A percentile compares a stretch with the other conserved stretches of the same genome.
Conservation (phyloP, 352 stramenopile species). For the Phytophthora sp. region DNA sequence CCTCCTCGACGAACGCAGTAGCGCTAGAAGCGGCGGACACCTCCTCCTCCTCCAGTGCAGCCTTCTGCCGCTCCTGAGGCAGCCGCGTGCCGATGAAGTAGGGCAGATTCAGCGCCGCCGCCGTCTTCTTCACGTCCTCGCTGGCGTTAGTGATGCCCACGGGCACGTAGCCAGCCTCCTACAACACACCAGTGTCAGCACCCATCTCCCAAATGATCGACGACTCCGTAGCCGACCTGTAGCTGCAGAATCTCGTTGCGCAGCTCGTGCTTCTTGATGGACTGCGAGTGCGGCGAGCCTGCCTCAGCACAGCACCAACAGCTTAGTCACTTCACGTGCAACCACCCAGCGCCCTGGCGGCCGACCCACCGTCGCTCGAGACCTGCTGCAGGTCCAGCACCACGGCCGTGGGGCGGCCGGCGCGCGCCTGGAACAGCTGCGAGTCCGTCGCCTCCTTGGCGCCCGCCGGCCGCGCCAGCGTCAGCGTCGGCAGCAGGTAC, state of each 20-base stretch:
- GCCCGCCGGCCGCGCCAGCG: constrained; percentile 37
- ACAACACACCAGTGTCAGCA: neutral
- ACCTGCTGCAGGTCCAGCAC: constrained; percentile 78
- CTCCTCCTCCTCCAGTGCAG: constrained; percentile 3
- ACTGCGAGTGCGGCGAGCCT: constrained; percentile 78
- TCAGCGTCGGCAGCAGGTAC: constrained; percentile 78
- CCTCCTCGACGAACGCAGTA: constrained; percentile 7
- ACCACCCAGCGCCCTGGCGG: too few species aligned
- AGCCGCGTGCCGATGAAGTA: constrained; percentile 82
- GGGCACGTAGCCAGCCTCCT: constrained; percentile 65
- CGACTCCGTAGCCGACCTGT: constrained; percentile 39
- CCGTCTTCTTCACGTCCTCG: constrained; percentile 82
- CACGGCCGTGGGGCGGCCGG: constrained; percentile 56
- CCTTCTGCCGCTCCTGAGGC: constrained; percentile 26
- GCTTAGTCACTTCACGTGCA: too few species aligned
- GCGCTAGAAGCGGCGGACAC: neutral
- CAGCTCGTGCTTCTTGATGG: constrained; percentile 81
- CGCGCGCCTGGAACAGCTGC: constrained; percentile 48
- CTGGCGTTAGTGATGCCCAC: constrained; percentile 87
- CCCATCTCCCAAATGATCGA: neutral
- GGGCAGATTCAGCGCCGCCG: constrained; percentile 62
- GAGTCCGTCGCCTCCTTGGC: constrained; percentile 31
- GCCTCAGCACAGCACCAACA: too few species aligned
- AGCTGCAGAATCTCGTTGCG: constrained; percentile 67
- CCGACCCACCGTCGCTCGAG: constrained; percentile 66